Conservation (phyloP, 805 yeast species). For the Candida pseudoglaebosa region DNA sequence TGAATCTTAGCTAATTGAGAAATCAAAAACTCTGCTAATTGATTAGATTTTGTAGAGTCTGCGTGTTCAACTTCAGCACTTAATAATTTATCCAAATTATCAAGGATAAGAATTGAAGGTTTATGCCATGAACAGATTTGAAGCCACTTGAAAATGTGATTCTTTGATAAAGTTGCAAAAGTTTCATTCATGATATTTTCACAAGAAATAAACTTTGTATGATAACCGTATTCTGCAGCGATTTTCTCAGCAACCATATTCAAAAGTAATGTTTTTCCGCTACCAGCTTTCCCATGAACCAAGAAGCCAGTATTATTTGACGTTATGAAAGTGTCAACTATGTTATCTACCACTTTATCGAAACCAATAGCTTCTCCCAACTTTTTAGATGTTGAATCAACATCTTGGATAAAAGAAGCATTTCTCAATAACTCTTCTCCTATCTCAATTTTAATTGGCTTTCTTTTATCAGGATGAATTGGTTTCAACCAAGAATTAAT, state of each 20-base stretch:
- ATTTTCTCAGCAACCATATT: slow-evolving; percentile 39
- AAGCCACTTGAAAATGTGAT: slow-evolving; percentile 39
- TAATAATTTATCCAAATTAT: slow-evolving; percentile 70
- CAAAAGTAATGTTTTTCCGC: slow-evolving; percentile 69
- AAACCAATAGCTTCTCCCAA: slow-evolving; percentile 51
- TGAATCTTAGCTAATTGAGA: slow-evolving; percentile 40
- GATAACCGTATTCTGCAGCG: slow-evolving; percentile 36
- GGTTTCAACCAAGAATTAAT: slow-evolving; percentile 40
- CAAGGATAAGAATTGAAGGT: slow-evolving; percentile 72
- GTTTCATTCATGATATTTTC: slow-evolving; percentile 55
- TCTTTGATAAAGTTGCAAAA: slow-evolving; percentile 41
- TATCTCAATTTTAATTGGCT: slow-evolving; percentile 38
- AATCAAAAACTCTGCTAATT: slow-evolving; percentile 58
- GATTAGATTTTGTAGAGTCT: slow-evolving; percentile 59
- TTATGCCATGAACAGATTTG: slow-evolving; percentile 66
- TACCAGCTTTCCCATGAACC: slow-evolving; percentile 71
- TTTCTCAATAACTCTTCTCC: slow-evolving; percentile 48
- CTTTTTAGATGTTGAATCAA: slow-evolving; percentile 7
- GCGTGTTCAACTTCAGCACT: slow-evolving; percentile 60
- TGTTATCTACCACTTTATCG: slow-evolving; percentile 38
- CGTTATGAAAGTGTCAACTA: slow-evolving; percentile 38
- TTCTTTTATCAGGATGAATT: slow-evolving; percentile 23
- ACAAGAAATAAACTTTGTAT: slow-evolving; percentile 49
- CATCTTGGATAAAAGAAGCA: slow-evolving; percentile 34
- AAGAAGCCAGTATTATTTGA: slow-evolving; percentile 52